Conservation (phyloP, 176 grass and related monocot species). For the Thalia dealbata region DNA sequence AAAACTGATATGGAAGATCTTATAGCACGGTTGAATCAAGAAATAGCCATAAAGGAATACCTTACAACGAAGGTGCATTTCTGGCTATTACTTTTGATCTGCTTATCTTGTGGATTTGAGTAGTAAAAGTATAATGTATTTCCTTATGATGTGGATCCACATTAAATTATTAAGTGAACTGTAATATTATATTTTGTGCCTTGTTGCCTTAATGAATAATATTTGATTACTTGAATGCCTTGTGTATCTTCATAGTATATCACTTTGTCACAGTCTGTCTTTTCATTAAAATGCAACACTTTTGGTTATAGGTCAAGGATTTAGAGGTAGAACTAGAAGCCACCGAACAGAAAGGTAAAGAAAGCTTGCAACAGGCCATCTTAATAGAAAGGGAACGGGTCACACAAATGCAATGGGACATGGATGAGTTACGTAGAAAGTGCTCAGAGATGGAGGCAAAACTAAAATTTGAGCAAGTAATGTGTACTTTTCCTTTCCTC, state of each 20-base stretch:
- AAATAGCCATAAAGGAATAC: constrained; percentile 91
- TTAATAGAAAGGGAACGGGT: constrained; percentile 80
- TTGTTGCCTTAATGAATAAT: too few species aligned
- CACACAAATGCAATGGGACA: constrained; percentile 95
- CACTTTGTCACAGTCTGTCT: not conserved
- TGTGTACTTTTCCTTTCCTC: not conserved
- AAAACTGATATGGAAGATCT: constrained; percentile 99
- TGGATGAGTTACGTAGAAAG: constrained; percentile 87
- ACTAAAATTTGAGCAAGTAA: constrained; percentile 56
- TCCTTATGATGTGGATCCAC: not conserved
- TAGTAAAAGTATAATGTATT: not conserved
- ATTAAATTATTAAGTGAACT: not conserved
- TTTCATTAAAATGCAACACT: constrained; percentile 10
- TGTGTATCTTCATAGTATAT: too few species aligned
- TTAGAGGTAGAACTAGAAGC: constrained; percentile 93
- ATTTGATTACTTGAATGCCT: too few species aligned
- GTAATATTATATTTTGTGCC: not conserved
- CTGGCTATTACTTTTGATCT: constrained; percentile 7
- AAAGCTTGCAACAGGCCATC: constrained; percentile 76
- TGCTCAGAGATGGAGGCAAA: constrained; percentile 79
- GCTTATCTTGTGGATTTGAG: not conserved
- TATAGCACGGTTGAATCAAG: constrained; percentile 90
- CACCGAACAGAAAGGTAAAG: constrained; percentile 80
- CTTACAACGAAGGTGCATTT: constrained; percentile 76
- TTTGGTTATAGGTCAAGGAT: constrained; percentile 78